Evolutionary conservation across 2,329 filamentous ascomycete species (phyloP).

Genomic region (Colletotrichum lentis): DNA sequence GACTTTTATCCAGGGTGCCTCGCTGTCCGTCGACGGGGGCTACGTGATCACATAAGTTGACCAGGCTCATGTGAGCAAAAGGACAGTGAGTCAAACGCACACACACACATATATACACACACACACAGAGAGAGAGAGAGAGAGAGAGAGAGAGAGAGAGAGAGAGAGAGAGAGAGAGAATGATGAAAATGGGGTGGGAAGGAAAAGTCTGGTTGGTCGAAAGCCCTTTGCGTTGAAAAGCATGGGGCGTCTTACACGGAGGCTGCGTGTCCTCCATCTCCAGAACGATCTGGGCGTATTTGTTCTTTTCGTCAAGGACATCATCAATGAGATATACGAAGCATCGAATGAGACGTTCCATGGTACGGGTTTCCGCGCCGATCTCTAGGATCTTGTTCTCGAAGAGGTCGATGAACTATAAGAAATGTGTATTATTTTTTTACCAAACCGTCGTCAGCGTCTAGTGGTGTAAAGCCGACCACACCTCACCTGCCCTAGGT

Average conservation of each 20-base stretch:
- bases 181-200: not conserved
- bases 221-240: not conserved
- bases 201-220: not conserved
- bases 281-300: too few relatives aligned
- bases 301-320: not conserved
- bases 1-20: slow-evolving; percentile 55
- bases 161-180: not conserved
- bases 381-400: too few relatives aligned
- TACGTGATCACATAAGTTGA: slow-evolving; percentile 43
- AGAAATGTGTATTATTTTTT: not conserved
- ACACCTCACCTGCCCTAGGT: too few relatives aligned
- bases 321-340: not conserved
- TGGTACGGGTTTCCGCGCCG: rapidly evolving
- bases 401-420: too few relatives aligned
- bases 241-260: not conserved
- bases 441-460: too few relatives aligned
- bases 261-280: not conserved
- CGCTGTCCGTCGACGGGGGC: slow-evolving; percentile 56
- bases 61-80: not conserved
- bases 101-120: too few relatives aligned
- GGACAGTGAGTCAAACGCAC: not conserved
- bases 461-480: not conserved
- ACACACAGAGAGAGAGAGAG: not conserved
- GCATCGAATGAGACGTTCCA: not conserved
- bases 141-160: not conserved